A percentile compares a stretch with the other conserved stretches of the same genome.
Conservation (phyloP, 2,329 filamentous ascomycete genomes). For the Beauveria varroae region DNA sequence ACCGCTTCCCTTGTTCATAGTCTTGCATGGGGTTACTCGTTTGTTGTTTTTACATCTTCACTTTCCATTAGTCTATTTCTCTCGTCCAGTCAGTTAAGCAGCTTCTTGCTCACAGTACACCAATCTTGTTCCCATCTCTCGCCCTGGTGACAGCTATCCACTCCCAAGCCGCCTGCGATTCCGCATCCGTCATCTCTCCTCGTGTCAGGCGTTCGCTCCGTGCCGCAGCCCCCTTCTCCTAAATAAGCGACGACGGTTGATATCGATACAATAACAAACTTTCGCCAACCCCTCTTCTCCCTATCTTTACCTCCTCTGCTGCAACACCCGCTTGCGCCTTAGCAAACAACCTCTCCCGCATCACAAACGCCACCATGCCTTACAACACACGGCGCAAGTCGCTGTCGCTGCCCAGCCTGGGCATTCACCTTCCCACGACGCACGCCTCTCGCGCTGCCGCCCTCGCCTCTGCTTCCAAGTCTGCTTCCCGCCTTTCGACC, state of each 20-base stretch:
- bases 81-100: background rate
- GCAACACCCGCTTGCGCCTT: background rate
- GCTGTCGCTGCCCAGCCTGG: slow-evolving; percentile 82
- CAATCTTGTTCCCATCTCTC: background rate
- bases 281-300: background rate
- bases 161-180: background rate
- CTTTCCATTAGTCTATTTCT: background rate
- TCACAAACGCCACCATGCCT: slow-evolving; percentile 50
- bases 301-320: background rate
- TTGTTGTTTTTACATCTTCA: background rate
- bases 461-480: slow-evolving; percentile 29
- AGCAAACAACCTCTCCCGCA: background rate
- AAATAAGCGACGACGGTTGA: slow-evolving; percentile 4
- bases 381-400: slow-evolving; percentile 98
- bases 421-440: slow-evolving; percentile 74
- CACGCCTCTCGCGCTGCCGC: slow-evolving; percentile 51
- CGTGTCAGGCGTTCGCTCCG: background rate
- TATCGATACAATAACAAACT: slow-evolving; percentile 10
- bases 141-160: background rate
- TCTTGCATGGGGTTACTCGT: background rate
- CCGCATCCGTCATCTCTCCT: slow-evolving; percentile 4
- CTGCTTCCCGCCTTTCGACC: slow-evolving; percentile 4
- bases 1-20: background rate
- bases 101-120: background rate
- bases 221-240: background rate